These are phyloP conservation scores for Solanum medicagineum DNA, from an alignment of 257 asterid genomes.

Conservation along the genomic window DNA sequence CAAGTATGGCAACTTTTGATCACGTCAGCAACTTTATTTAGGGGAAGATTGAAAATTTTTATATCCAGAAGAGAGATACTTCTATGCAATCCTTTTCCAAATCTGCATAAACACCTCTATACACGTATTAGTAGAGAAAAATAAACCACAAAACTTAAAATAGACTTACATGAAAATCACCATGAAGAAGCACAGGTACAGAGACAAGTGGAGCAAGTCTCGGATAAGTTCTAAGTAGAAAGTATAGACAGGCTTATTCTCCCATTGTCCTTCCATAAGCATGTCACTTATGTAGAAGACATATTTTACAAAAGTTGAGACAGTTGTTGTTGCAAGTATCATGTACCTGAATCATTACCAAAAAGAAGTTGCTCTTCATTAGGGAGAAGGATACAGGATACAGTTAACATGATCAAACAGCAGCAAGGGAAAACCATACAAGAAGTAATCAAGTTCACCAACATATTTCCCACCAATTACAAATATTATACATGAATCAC, in stretches of 20 bases:
- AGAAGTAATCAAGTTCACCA: not conserved
- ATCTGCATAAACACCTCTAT: not conserved
- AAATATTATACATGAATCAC: not conserved
- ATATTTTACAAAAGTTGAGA: conserved; percentile 77
- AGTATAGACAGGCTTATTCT: conserved; percentile 87
- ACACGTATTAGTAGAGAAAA: not conserved
- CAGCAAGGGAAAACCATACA: not conserved
- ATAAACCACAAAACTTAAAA: not conserved
- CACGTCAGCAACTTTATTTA: not conserved
- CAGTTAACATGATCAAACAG: not conserved
- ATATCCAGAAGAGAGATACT: not conserved
- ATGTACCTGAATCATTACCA: conserved; percentile 46
- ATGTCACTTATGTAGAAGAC: conserved; percentile 71
- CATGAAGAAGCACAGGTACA: conserved; percentile 94
- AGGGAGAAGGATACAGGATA: not conserved
- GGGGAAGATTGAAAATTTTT: not conserved
- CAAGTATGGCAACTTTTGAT: not conserved
- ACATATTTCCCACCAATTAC: not conserved
- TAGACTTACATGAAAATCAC: conserved; percentile 80
- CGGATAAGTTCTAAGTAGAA: conserved; percentile 85
- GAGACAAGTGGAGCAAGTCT: conserved; percentile 85
- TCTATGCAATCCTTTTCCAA: not conserved
- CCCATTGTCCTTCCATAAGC: conserved; percentile 99
- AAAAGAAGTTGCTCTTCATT: not conserved
- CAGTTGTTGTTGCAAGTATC: conserved; percentile 89